Evolutionary conservation across 805 yeast species (phyloP), one percentile per base, ranked within the genome.

Genomic region (Pichia rugopelliculosa): DNA sequence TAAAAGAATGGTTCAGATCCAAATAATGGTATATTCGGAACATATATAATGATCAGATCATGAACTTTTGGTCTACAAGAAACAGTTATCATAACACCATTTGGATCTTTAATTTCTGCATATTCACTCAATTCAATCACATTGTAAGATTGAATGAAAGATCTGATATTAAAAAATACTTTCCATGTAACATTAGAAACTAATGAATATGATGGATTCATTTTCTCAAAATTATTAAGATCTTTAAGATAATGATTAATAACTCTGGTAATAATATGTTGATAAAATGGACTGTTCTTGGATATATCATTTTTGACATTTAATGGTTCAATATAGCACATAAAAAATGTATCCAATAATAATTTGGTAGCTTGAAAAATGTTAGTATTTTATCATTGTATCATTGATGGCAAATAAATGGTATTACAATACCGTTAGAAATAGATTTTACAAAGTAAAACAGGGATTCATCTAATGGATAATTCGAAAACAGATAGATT

Each of bases 21-120:
- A n/a, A 66, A 54, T 36, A 68, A 46, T 1, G 67, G 64, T n/a
- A 70, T 66, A 13, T 79, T 78, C 9, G 75, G 79, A 13, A 75
- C 60, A 48, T 68, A 75, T 43, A 65, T 65, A 2, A 77, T 44
- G 3, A 74, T 58, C 4, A 76, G 41, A 54, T 77, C 82, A 42
- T 65, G 66, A 1, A 48, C 49, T 1, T 38, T 42, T 45, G 42
- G 61, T 55, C 72, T 70, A 64, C 49, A 53, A 52, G 53, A 18
- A 66, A 75, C 39, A 48, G 54, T 52, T 52, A 59, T 47, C 58
- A 61, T 26, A 48, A 59, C 27, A 37, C 66, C 58, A 52, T 47
- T 18, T 37, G 51, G 53, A n/a, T 36, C 38, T 1, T n/a, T 44
- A 2, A 49, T 11, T 12, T 60, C 60, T 22, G 54, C 52, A 49